Base-by-base conservation (phyloP, 2,329 filamentous ascomycete species). In the Didymella sp. region DNA sequence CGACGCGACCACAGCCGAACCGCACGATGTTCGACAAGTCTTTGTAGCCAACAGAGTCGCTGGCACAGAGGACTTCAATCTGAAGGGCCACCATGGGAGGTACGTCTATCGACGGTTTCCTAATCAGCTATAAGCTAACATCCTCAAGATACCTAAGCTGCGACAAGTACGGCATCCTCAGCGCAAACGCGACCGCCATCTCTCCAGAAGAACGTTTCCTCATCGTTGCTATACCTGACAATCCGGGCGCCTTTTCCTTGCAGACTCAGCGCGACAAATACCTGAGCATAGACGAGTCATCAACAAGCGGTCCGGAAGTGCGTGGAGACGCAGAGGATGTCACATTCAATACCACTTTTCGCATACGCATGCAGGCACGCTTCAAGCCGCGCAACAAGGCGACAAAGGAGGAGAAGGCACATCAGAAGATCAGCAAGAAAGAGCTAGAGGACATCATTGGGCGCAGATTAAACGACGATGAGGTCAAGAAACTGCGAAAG, bases 11-110 rank as follows among this genome's bases (percentile, higher is more conserved):
- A 96, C 87, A 5, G 92, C 94, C 8, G 95, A 99, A 78, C 95
- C 95, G 46, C 93, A 97, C 76, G 93, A 98, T 75, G 93, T 98
- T 58, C 84, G 94, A 59, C 93, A 97, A 79, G 95, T 99, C 15
- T 99, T 94, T 91, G 86, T 98, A 63, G 92, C 91, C 58, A 96
- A 90, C 67, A 85, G 85, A 64, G 88, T 97, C 12, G 85, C 89
- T 0, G 94, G 94, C 3, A 94, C 90, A 1, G 91, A 96, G 62
- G 83, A 84, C 30, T 89, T 91, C 66, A 89, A 90, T 56, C 90
- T 99, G 76, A 97, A 96, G 78, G 91, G 92, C 0, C 90, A 94
- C 68, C 91, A 97, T 77, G 93, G 92, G 61, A 89, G 86, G 89
- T 93, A 57, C 3, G 62, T 15, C 56, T 28, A 15, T 17, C 9